Evolutionary conservation across 192 early-diverging fungal genomes (phyloP), one percentile per base, ranked within the genome.

Genomic region (Geranomyces michiganensis): DNA sequence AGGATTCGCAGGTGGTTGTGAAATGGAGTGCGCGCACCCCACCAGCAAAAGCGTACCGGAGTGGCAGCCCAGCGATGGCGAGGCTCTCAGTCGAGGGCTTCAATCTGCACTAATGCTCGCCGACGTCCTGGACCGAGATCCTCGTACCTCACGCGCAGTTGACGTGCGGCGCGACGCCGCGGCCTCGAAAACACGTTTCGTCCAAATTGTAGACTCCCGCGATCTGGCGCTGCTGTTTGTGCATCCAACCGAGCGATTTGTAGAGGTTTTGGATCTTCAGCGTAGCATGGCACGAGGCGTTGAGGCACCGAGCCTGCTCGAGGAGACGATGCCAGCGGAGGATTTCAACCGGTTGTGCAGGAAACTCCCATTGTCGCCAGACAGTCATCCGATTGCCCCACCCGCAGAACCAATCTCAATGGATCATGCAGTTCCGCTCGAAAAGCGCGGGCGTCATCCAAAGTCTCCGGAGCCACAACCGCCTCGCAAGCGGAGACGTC

Each of bases 171-270:
- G 24, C 22, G 64, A 65, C 43, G 32, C 67, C 4, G 46, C 29
- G 9, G 67, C 53, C 19, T 32, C 67, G 48, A 68, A 53, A 31
- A 30, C 67, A 14, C 47, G 67, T 24, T 51, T 51, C 17, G 31
- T 68, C 15, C 67, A 68, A 30, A 24, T 68, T 6, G n/a, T 68
- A 26, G 51, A 56, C 19, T 12, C 51, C 0, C 26, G 53, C 14
- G 67, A 68, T 68, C 32, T 68, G 0, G 53, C 26, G 19, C 31
- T 68, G 49, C 15, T 68, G n/a, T 56, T 55, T 49, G 51, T 24
- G 31, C 53, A 68, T 22, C 67, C 67, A 19, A 8, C 14, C 8
- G 48, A 29, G 9, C 3, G 67, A 17, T 41, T 68, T 30, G 17
- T 49, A 49, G 30, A 4, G 22, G 29, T 68, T 10, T 22, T 56